Evolutionary conservation across 495 filamentous ascomycete genomes (phyloP), one percentile per base, ranked within the genome.

Genomic region (Penicillium soppii): DNA sequence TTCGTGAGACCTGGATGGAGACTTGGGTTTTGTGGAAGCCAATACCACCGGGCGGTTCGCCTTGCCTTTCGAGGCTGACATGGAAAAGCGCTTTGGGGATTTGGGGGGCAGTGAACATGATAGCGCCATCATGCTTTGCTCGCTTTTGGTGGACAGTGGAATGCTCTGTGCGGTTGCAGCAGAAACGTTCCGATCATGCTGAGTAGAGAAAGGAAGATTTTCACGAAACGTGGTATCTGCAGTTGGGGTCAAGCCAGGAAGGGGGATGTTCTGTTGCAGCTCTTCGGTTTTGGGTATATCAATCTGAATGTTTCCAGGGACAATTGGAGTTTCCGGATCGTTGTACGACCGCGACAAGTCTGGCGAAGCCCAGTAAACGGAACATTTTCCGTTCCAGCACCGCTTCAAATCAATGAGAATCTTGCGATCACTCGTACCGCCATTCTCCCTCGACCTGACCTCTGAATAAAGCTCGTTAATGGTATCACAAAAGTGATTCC

Each of bases 381-480:
- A 83, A 59, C 91, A 97, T 13, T 91, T 89, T 43, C 91, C 83
- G 69, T 95, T 82, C 95, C 95, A 99, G 64, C 95, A 97, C 67
- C 94, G 92, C 69, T 97, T 97, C 39, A 97, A 74, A 65, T 99
- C 92, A 26, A 88, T 82, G 46, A 99, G 76, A 47, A 97, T 95
- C 68, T 96, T 96, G 46, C 94, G 66, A 61, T 95, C 90, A 32
- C 90, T 91, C 39, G 79, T 80, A 16, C 81, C 83, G 39, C 79
- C 73, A 45, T 63, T 65, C n/a, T 69, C 54, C 35, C 82, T 72
- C 26, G 68, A 62, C 26, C 73, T 77, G 22, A 89, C 71, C 23
- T 88, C 80, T 42, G 79, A 66, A 26, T 86, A 84, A 48, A 97
- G 78, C 19, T 79, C 75, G 67, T 97, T 97, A 42, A 97, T 79